These are phyloP conservation scores for Xylaria multiplex DNA, from an alignment of 2,329 filamentous ascomycete species.

Conservation along the genomic window DNA sequence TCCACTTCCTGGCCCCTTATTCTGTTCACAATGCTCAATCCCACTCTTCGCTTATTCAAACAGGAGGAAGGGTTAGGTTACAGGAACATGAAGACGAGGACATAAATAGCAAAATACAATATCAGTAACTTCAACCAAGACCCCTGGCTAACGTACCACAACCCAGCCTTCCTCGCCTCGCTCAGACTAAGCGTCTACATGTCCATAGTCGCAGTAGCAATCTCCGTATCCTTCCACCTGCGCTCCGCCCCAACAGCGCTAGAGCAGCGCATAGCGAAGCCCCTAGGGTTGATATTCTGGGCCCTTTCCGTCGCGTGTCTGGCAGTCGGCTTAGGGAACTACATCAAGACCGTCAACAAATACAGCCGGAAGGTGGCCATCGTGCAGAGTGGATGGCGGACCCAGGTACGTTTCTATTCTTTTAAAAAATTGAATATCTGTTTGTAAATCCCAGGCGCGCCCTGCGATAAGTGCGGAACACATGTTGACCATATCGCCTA, in stretches of 20 bases:
- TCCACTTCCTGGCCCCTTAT: no score
- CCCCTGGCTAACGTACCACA: background rate
- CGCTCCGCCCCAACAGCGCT: slow-evolving; percentile 74
- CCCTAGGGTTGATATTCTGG: slow-evolving; percentile 92
- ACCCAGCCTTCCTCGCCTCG: slow-evolving; percentile 83
- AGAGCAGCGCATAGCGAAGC: slow-evolving; percentile 81
- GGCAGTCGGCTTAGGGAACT: slow-evolving; percentile 82
- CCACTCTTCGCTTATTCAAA: background rate
- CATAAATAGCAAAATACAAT: background rate
- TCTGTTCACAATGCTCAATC: background rate
- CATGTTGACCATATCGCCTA: slow-evolving; percentile 1
- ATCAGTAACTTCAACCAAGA: background rate
- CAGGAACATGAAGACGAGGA: background rate
- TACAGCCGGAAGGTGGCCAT: slow-evolving; percentile 83
- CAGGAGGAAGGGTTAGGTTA: background rate
- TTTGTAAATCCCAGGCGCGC: no score
- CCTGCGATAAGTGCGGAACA: background rate
- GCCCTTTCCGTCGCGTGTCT: slow-evolving; percentile 80
- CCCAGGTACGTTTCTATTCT: slow-evolving; percentile 65
- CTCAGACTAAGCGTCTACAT: slow-evolving; percentile 90
- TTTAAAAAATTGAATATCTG: background rate
- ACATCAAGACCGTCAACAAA: slow-evolving; percentile 81
- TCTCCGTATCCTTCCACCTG: slow-evolving; percentile 92
- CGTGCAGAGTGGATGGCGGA: slow-evolving; percentile 94
- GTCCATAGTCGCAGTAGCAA: slow-evolving; percentile 87